Conservation (phyloP, 768 basidiomycete species). For the Tulasnella sp. region DNA sequence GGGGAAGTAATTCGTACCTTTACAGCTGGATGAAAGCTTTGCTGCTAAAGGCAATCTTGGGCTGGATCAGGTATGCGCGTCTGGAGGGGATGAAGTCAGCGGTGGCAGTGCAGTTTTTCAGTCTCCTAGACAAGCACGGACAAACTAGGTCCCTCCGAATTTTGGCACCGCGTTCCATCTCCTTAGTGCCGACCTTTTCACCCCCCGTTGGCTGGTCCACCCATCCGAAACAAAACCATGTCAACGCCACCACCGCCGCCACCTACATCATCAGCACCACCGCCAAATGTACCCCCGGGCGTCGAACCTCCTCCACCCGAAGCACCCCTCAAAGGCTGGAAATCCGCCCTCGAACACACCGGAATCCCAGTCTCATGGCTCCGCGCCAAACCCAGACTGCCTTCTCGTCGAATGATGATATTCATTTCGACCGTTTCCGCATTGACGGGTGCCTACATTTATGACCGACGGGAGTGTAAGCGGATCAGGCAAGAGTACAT, state of each 20-base stretch:
- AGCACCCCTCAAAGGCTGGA: not conserved
- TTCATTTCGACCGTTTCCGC: conserved; percentile 77
- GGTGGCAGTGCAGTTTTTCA: not conserved
- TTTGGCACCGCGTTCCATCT: not conserved
- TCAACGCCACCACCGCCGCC: not conserved
- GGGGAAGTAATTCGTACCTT: no score
- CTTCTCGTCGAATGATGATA: conserved; percentile 91
- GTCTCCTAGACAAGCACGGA: not conserved
- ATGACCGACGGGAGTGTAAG: conserved; percentile 82
- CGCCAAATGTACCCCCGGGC: not conserved
- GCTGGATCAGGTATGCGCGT: not conserved
- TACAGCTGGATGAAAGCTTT: no score
- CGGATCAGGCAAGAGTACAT: conserved; percentile 72
- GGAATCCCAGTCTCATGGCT: conserved; percentile 71
- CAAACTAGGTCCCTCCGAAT: not conserved
- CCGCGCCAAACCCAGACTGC: conserved; percentile 71
- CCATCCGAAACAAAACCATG: not conserved
- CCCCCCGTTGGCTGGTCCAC: not conserved
- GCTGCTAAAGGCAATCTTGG: no score
- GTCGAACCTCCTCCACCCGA: not conserved
- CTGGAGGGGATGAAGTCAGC: not conserved
- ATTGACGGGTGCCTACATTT: conserved; percentile 67
- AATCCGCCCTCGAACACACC: conserved; percentile 41
- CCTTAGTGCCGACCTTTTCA: not conserved
- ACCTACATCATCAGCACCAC: not conserved